These are phyloP conservation scores for Ceratonia siliqua DNA, from an alignment of 306 rosid genomes.

Conservation along the genomic window DNA sequence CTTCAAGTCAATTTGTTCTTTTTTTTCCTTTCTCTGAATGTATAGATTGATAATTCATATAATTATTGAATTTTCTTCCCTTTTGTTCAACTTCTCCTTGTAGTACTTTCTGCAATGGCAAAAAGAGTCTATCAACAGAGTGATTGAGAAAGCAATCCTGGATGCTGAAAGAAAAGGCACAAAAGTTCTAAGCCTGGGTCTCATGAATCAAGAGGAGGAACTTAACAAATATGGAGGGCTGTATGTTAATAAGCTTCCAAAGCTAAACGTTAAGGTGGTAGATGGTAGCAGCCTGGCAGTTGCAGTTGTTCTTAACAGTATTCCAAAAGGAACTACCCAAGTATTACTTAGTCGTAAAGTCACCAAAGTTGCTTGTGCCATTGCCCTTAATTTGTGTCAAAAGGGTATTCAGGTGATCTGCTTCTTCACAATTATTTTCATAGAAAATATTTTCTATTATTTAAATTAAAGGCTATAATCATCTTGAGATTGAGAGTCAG, in stretches of 20 bases:
- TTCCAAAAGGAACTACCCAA: conserved; percentile 65
- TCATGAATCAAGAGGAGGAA: conserved; percentile 62
- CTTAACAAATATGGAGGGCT: conserved; percentile 63
- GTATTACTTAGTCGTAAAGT: conserved; percentile 65
- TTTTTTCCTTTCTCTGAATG: neutral
- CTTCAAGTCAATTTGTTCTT: neutral
- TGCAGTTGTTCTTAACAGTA: conserved; percentile 54
- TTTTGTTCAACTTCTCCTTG: neutral
- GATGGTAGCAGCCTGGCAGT: conserved; percentile 76
- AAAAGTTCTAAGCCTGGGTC: conserved; percentile 50
- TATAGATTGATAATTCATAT: neutral
- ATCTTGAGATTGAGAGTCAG: no score
- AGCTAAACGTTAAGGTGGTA: conserved; percentile 62
- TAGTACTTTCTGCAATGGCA: conserved; percentile 43
- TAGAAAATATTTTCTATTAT: no score
- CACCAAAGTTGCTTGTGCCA: conserved; percentile 66
- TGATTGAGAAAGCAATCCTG: conserved; percentile 51
- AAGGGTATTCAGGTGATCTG: conserved; percentile 60
- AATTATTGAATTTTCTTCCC: neutral
- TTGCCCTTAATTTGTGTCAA: conserved; percentile 53
- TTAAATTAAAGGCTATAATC: no score
- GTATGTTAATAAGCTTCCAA: conserved; percentile 51
- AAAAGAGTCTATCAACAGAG: conserved; percentile 32
- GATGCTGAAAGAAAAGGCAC: conserved; percentile 44
- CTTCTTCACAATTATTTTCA: neutral